Evolutionary conservation across 495 filamentous ascomycete genomes (phyloP).

Genomic region (Podospora sp.): DNA sequence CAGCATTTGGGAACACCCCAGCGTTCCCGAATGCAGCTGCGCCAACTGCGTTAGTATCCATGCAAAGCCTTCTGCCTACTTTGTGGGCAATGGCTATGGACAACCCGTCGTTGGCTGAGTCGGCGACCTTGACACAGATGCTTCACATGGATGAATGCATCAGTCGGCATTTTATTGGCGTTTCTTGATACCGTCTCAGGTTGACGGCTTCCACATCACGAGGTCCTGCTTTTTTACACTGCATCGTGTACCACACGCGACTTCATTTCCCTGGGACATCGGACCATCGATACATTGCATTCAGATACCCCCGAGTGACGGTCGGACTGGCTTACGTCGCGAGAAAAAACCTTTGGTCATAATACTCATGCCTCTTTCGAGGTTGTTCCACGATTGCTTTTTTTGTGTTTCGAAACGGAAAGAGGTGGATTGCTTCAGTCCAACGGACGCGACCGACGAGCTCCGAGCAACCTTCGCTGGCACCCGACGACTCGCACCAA

Average conservation of each 20-base stretch:
- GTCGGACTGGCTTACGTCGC: conserved; percentile 21
- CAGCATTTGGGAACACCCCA: conserved; percentile 60
- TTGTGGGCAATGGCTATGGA: conserved; percentile 62
- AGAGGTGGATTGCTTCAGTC: neutral
- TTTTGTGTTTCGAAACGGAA: neutral
- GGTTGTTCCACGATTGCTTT: neutral
- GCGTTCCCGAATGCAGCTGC: conserved; percentile 69
- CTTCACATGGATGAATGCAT: conserved; percentile 6
- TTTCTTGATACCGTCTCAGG: conserved; percentile 14
- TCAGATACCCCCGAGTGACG: conserved; percentile 42
- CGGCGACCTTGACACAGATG: neutral
- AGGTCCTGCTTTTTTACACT: conserved; percentile 25
- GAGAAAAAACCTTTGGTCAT: conserved; percentile 17
- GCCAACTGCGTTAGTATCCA: conserved; percentile 58
- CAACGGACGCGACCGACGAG: neutral
- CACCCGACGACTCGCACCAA: neutral
- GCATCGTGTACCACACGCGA: conserved; percentile 27
- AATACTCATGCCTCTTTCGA: conserved; percentile 15
- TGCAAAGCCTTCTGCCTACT: conserved; percentile 63
- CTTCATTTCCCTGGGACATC: conserved; percentile 32
- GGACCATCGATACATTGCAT: conserved; percentile 44
- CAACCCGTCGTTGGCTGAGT: conserved; percentile 66
- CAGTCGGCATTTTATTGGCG: conserved; percentile 16
- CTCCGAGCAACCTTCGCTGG: neutral
- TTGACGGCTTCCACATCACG: conserved; percentile 11